Evolutionary conservation across 345 rosid species (phyloP).

Genomic region (Pugionium dolabratum): DNA sequence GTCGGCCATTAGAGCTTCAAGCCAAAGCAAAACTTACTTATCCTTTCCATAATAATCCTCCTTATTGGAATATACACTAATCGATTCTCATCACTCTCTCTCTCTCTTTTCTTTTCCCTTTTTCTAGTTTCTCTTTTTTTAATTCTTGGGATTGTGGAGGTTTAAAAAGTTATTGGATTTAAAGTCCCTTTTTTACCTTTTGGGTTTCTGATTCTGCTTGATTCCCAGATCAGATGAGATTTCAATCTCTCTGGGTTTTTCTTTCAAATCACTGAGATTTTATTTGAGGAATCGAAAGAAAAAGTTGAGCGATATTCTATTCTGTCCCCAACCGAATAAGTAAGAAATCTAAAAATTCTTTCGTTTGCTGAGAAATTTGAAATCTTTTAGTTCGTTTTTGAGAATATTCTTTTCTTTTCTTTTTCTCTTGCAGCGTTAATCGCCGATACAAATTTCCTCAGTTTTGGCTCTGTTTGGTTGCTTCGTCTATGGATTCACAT

Average conservation of each 20-base stretch:
- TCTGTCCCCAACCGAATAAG: slow-evolving; percentile 7
- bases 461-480: slow-evolving; percentile 13
- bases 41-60: slow-evolving; percentile 35
- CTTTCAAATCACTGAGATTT: slow-evolving; percentile 4
- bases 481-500: slow-evolving; percentile 35
- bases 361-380: neutral
- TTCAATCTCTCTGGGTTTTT: slow-evolving; percentile 15
- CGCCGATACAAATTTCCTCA: neutral
- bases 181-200: slow-evolving; percentile 35
- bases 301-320: slow-evolving; percentile 16
- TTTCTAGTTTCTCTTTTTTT: too few relatives aligned
- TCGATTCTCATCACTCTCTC: slow-evolving; percentile 35
- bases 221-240: slow-evolving; percentile 15
- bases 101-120: slow-evolving; percentile 7
- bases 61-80: slow-evolving; percentile 45
- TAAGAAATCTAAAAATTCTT: slow-evolving; percentile 18
- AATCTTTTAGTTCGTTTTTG: neutral
- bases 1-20: slow-evolving; percentile 44
- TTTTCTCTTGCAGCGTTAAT: slow-evolving; percentile 15
- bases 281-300: slow-evolving; percentile 34
- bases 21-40: slow-evolving; percentile 34
- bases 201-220: slow-evolving; percentile 36
- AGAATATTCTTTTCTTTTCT: neutral
- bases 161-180: slow-evolving; percentile 30
- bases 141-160: slow-evolving; percentile 41